Conservation (phyloP, 352 stramenopile species). For the Phytophthora cryptogea region DNA sequence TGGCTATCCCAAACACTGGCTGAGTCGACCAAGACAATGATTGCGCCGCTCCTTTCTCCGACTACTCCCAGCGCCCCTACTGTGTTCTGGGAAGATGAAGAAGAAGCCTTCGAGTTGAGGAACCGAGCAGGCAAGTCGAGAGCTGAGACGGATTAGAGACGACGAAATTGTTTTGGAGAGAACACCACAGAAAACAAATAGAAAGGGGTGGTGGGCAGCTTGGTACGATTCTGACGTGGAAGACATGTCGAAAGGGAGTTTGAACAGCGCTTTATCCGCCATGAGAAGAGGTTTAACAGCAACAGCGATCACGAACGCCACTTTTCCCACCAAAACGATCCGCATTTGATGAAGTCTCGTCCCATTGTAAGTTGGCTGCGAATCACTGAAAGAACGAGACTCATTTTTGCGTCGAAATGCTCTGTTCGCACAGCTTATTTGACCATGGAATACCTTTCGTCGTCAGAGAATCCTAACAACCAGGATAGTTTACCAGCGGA, state of each 20-base stretch:
- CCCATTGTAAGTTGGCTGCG: too few relatives aligned
- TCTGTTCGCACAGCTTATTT: constrained; percentile 7
- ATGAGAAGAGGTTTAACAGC: too few relatives aligned
- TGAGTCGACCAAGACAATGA: constrained; percentile 67
- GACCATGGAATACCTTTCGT: constrained; percentile 23
- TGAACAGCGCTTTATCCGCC: too few relatives aligned
- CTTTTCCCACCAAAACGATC: too few relatives aligned
- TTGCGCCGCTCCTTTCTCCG: constrained; percentile 62
- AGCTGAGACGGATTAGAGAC: constrained; percentile 56
- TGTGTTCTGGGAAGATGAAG: constrained; percentile 44
- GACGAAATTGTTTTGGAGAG: not conserved
- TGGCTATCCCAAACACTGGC: constrained; percentile 80
- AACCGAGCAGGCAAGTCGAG: constrained; percentile 48
- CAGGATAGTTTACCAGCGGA: constrained; percentile 18
- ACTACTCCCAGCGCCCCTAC: constrained; percentile 11
- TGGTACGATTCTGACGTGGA: too few relatives aligned
- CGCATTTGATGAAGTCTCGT: too few relatives aligned
- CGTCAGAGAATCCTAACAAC: constrained; percentile 19
- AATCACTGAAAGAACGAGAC: not conserved
- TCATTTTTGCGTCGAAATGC: not conserved
- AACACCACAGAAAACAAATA: constrained; percentile 13
- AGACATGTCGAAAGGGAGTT: too few relatives aligned
- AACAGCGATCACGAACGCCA: too few relatives aligned
- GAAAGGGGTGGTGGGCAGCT: constrained; percentile 1
- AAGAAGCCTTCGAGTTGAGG: constrained; percentile 36